A percentile compares a stretch with the other conserved stretches of the same genome.
phyloP scores from a whole-genome alignment of 306 rosid genomes.

The Argentina anserina region DNA sequence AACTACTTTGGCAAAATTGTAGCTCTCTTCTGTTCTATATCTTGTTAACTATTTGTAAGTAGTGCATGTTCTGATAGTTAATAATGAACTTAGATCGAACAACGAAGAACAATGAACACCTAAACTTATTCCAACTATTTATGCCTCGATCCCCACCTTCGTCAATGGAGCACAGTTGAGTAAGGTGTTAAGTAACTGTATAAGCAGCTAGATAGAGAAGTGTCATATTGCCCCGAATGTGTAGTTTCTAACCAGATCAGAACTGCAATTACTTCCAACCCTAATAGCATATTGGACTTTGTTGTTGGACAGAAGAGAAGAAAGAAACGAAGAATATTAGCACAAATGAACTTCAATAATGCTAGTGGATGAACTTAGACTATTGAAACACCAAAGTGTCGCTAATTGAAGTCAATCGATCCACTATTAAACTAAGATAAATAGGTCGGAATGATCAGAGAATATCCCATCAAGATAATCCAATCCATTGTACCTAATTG shows the following conservation, averaged over 20 bases:
- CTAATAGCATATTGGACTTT: not conserved
- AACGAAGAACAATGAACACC: no score
- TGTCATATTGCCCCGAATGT: no score
- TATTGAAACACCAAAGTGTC: not conserved
- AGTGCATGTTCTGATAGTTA: no score
- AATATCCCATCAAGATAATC: slow-evolving; percentile 20
- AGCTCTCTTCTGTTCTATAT: not conserved
- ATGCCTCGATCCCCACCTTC: no score
- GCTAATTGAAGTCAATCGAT: not conserved
- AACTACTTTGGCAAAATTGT: not conserved
- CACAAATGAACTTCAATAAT: not conserved
- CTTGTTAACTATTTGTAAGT: no score
- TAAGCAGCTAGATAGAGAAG: no score
- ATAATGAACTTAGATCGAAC: not conserved
- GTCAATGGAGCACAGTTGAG: no score
- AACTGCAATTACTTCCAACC: not conserved
- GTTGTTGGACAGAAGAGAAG: not conserved
- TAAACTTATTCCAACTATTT: no score
- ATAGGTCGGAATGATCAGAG: not conserved
- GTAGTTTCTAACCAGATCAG: no score
- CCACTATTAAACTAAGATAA: not conserved
- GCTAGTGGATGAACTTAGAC: not conserved
- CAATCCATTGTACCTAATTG: not conserved
- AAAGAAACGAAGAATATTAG: not conserved
- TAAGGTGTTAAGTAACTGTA: no score